Evolutionary conservation across 192 early-diverging fungal genomes (phyloP), one percentile per base, ranked within the genome.

Genomic region (Entophlyctis luteolus): DNA sequence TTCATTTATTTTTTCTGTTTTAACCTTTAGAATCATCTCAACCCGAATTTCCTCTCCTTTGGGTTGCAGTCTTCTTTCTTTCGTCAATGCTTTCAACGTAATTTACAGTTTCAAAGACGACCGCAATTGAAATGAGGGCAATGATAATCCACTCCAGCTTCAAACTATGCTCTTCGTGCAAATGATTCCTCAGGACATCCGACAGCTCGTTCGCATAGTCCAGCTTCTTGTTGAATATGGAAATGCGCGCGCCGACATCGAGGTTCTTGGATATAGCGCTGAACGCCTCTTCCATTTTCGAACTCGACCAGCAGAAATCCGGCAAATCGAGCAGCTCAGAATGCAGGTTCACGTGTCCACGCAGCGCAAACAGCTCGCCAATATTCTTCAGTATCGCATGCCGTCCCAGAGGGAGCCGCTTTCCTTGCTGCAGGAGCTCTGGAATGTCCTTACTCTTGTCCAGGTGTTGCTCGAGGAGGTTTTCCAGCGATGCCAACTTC

Each of bases 151-250:
- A 78, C 66, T 81, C 79, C 48, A 81, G 55, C 25, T 67, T 59
- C 50, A 73, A 59, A 22, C 63, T 65, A 59, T 87, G 85, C 59
- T 81, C 67, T 53, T 86, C 80, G 54, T 79, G 75, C 55, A 85
- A 59, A 48, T 85, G 79, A 28, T 78, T 83, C 48, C 75, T 37
- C 18, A 87, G 54, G 8, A 85, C 74, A 34, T 80, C 76, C 1
- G 81, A 76, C 8, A 87, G 58, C 63, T 87, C 85, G 70, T 86
- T 86, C 27, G 85, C 85, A 59, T 87, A 87, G 55, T 87, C 85
- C n/a, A 87, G 74, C 68, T 87, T 87, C 65, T 84, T 81, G 72
- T 87, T 87, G 48, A 83, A 81, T 25, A 86, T 63, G 32, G 68
- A 70, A 36, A 86, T 87, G 22, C 85, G 68, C 0, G 81, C 67